Conservation (phyloP, 192 early-diverging fungal genomes). For the Phlyctochytrium arcticum region DNA sequence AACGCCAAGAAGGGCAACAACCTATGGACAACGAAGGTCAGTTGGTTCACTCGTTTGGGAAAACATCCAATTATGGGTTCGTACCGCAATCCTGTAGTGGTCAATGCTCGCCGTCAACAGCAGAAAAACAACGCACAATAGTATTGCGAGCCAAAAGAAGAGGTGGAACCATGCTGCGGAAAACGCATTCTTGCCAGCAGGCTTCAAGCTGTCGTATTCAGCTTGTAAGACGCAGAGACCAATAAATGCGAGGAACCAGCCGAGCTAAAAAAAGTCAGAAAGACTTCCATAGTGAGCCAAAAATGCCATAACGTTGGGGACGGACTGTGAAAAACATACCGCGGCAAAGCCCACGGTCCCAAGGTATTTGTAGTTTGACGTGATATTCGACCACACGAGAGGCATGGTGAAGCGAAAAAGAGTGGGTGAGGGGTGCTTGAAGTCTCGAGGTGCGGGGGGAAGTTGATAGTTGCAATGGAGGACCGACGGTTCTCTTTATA, state of each 20-base stretch:
- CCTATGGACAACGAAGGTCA: constrained; percentile 2
- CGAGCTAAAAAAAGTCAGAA: constrained; percentile 21
- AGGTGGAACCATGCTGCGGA: constrained; percentile 12
- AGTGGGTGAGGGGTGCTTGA: no score
- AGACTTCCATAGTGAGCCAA: no score
- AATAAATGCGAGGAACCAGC: constrained; percentile 32
- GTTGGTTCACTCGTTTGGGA: background rate
- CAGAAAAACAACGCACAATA: constrained; percentile 2
- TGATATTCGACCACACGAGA: background rate
- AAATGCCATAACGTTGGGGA: no score
- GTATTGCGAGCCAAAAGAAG: constrained; percentile 22
- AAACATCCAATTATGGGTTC: background rate
- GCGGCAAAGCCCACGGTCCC: background rate
- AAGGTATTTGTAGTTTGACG: background rate
- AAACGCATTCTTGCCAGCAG: background rate
- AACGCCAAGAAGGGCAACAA: constrained; percentile 29
- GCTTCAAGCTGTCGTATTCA: background rate
- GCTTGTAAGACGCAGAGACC: constrained; percentile 24
- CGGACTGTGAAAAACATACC: background rate
- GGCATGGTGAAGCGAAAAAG: no score
- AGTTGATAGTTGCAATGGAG: no score
- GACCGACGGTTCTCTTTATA: no score
- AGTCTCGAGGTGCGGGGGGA: no score
- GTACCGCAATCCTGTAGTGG: constrained; percentile 25
- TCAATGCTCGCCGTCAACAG: constrained; percentile 6